Evolutionary conservation across 345 rosid species (phyloP).

Genomic region (Excoecaria agallocha): DNA sequence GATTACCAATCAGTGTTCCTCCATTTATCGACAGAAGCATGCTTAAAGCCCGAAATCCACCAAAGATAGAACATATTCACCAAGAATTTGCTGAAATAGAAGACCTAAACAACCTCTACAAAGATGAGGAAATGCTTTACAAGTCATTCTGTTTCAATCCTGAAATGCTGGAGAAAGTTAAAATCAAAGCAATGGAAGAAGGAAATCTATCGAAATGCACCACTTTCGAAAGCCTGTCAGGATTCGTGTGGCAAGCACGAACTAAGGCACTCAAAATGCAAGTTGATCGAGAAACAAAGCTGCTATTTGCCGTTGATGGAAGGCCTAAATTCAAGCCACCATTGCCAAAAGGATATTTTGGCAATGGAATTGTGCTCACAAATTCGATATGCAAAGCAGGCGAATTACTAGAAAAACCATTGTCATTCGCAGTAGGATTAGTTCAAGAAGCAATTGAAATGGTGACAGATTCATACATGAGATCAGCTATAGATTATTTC

Average conservation of each 20-base stretch:
- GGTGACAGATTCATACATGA: conserved; percentile 81
- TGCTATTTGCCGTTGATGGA: conserved; percentile 85
- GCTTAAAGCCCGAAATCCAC: conserved; percentile 30
- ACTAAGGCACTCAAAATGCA: conserved; percentile 64
- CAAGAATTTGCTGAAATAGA: conserved; percentile 30
- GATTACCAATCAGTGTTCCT: conserved; percentile 16
- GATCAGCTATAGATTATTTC: conserved; percentile 91
- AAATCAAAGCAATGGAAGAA: conserved; percentile 50
- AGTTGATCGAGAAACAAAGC: conserved; percentile 68
- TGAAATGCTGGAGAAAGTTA: conserved; percentile 63
- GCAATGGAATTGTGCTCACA: conserved; percentile 83
- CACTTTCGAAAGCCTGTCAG: conserved; percentile 77
- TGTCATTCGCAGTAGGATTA: conserved; percentile 55
- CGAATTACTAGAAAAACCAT: conserved; percentile 55
- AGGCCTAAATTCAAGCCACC: conserved; percentile 72
- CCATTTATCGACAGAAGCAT: conserved; percentile 30
- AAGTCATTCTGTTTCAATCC: conserved; percentile 71
- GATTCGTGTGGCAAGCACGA: conserved; percentile 81
- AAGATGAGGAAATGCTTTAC: conserved; percentile 50
- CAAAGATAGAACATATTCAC: conserved; percentile 20
- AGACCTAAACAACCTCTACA: conserved; percentile 44
- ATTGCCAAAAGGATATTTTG: conserved; percentile 81
- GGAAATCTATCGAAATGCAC: conserved; percentile 55
- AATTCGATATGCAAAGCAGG: conserved; percentile 65
- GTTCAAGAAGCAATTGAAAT: conserved; percentile 69